These are phyloP conservation scores for Alternaria sp. DNA, from an alignment of 2,329 filamentous ascomycete species.

Conservation along the genomic window DNA sequence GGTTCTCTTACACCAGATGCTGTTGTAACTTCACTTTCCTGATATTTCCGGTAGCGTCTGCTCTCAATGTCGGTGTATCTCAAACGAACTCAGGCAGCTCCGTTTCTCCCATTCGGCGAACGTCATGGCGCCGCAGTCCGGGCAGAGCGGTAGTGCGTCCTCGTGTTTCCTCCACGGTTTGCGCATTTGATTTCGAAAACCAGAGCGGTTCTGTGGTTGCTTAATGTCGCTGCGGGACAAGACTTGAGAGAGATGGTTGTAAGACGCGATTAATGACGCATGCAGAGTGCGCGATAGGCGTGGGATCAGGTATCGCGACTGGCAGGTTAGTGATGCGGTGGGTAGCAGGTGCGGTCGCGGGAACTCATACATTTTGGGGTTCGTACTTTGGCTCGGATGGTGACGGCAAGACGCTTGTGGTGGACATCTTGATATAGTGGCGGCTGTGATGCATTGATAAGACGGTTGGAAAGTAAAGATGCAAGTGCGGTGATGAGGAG, in stretches of 20 bases:
- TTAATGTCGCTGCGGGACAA: background rate
- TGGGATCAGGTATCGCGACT: background rate
- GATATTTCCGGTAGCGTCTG: background rate
- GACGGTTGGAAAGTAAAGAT: no score
- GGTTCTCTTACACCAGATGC: no score
- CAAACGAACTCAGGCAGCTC: background rate
- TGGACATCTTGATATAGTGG: background rate
- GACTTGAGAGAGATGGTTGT: background rate
- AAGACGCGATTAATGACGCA: fast-evolving
- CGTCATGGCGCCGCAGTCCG: background rate
- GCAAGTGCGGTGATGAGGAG: no score
- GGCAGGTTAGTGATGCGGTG: background rate
- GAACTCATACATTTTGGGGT: background rate
- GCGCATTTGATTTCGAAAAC: background rate
- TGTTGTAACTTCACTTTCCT: background rate
- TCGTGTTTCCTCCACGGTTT: background rate
- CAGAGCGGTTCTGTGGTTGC: fast-evolving
- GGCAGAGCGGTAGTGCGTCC: background rate
- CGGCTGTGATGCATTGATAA: fast-evolving
- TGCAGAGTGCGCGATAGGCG: background rate
- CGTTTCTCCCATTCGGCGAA: background rate
- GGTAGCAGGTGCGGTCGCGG: background rate
- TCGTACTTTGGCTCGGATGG: background rate
- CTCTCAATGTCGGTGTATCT: background rate
- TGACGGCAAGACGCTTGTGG: background rate